phyloP scores from a whole-genome alignment of 163 green algal species.

The Chlamydomonas reinhardtii region DNA sequence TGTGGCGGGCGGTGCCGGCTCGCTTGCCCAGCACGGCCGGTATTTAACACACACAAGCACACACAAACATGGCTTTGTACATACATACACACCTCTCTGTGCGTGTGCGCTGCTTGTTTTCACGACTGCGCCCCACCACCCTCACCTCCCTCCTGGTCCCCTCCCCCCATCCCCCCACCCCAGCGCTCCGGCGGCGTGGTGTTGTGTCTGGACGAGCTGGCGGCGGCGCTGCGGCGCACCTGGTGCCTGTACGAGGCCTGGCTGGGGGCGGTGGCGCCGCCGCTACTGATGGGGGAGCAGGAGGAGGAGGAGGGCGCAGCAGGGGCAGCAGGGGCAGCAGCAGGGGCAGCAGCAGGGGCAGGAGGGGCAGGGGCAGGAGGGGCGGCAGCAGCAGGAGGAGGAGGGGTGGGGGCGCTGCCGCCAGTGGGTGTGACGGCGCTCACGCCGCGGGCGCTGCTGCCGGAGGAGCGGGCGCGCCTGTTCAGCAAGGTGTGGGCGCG shows the following conservation, averaged over 20 bases:
- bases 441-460: slow-evolving; percentile 24
- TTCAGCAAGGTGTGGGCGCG: slow-evolving; percentile 28
- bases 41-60: too few species aligned
- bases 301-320: too few species aligned
- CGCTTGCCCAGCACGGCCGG: too few species aligned
- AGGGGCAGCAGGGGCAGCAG: background rate
- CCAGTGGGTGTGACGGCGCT: slow-evolving; percentile 4
- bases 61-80: too few species aligned
- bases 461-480: slow-evolving; percentile 28
- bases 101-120: too few species aligned
- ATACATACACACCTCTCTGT: too few species aligned
- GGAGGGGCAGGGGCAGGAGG: background rate
- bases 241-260: slow-evolving; percentile 45
- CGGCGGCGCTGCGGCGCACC: slow-evolving; percentile 5
- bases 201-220: slow-evolving; percentile 30
- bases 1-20: too few species aligned
- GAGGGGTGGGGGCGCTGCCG: background rate
- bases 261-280: slow-evolving; percentile 9
- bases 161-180: background rate
- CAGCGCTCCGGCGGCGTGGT: slow-evolving; percentile 34
- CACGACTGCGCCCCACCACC: too few species aligned
- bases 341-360: background rate
- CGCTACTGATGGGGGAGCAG: background rate
- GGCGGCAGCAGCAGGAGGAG: background rate
- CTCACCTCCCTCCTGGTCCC: too few species aligned